Evolutionary conservation across 768 basidiomycete species (phyloP), one percentile per base, ranked within the genome.

Genomic region (Cystofilobasidium capitatum): DNA sequence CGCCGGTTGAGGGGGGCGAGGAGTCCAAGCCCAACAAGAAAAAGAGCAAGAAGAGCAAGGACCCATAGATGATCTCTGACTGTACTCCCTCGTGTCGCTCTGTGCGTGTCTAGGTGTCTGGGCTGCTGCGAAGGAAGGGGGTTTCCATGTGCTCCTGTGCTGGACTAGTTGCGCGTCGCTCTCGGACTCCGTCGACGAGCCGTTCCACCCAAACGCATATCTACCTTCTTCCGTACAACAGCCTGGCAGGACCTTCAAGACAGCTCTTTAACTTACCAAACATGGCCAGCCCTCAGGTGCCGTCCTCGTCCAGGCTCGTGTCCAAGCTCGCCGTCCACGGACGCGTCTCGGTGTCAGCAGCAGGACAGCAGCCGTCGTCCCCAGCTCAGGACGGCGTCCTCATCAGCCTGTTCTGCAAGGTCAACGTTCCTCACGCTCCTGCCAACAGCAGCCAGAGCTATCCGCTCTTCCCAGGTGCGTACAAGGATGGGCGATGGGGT

Each of bases 321-420:
- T 40, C 63, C 39, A 64, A 64, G 20, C 63, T 64, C 63, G 54
- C 51, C 63, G 63, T 64, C 29, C 49, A 55, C 22, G 63, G 63
- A 2, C 49, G 51, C 51, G 51, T 55, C 17, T 17, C 26, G 17
- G 51, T 31, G 9, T 51, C 49, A 13, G 22, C 51, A 14, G 51
- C 51, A 42, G 40, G 40, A 20, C 40, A 14, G 51, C 51, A 64
- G 51, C 49, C 26, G 26, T 24, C 14, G 37, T 31, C 51, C 37
- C 51, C 36, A 20, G 62, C 29, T 16, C 26, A 24, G 2, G 29
- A 54, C 37, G 63, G 63, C 54, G 49, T 37, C 13, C 39, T 31
- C 14, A 55, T 64, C 54, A 20, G 31, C 29, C 51, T 55, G 51
- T 64, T 42, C 63, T 22, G 24, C 8, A 54, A 54, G 51, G 29